Evolutionary conservation across 805 yeast species (phyloP), one percentile per base, ranked within the genome.

Genomic region (Maudiozyma serrabonitensis): DNA sequence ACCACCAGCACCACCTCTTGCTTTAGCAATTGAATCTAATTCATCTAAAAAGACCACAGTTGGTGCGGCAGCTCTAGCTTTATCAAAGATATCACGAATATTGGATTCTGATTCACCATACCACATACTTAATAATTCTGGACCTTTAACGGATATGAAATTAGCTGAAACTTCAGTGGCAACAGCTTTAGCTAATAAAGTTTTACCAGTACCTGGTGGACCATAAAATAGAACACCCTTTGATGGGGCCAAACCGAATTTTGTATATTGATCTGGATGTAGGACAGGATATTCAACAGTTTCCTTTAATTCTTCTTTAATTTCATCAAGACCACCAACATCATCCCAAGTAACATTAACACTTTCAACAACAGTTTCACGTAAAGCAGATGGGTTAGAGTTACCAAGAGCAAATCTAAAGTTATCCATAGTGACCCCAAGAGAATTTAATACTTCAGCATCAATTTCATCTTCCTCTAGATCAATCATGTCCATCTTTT

Each of bases 161-260:
- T 93, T 93, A 35, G 99, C 99, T 54, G 96, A 87, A 38, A 93
- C 98, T 70, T 93, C 99, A 45, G 98, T 93, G 45, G 99, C 99
- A 60, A 93, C 98, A 49, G 99, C 99, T 74, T 93, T 93, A 44
- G 99, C 99, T 63, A 93, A 78, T 65, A 93, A 75, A 4, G 99
- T 93, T 75, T 93, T 93, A 89, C 99, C 99, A 53, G 98, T 93
- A 86, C 99, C 99, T 53, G 99, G 99, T 48, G 99, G 99, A 61
- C 99, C 99, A 69, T 86, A 93, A 78, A 93, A 93, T 68, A 93
- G 76, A 58, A 93, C 99, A 75, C 99, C 99, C 73, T 91, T 90
- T 40, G 99, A 83, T 49, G 99, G 99, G 9, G 98, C 82, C 68
- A 93, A 80, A 56, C 99, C 99, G 66, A 93, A 93, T 75, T 93